Base-by-base conservation (phyloP, 306 rosid genomes). In the Bauhinia variegata region DNA sequence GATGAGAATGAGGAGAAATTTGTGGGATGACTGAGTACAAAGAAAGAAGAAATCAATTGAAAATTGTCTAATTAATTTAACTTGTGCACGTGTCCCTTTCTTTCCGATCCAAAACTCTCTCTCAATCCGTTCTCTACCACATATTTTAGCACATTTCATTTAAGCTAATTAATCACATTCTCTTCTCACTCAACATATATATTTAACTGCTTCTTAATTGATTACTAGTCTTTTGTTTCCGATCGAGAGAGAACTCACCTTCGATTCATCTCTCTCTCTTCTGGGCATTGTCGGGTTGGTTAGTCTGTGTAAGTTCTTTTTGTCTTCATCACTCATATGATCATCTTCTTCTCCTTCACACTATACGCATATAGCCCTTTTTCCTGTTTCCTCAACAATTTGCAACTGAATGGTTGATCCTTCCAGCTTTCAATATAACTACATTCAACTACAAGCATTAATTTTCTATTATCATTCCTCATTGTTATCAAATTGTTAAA, bases 71-170 rank as follows among this genome's bases (percentile, higher is more conserved):
- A 58, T 67, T 53, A 62, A 58, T 67, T 73, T 73, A 70, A 79
- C 80, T 63, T 68, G 54, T 32, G 31, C 5, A 49, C 38, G 58
- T 61, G 61, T 46, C 68, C 5, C 10, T 56, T 66, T 57, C 64
- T 43, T 61, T 36, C 33, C 11, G 33, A 1, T 47, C 48, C 63
- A 36, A 14, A 42, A 28, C 42, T 51, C 60, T 14, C 43, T 76
- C 65, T 70, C 61, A 17, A 69, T 39, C 39, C 44, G 53, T 63
- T 78, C 79, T 60, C 67, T 78, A 63, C 78, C 80, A 68, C 72
- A 50, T 60, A 54, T 39, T 28, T 73, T 58, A 2, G 14, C 60
- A 7, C 30, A 6, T n/a, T 60, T 54, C 30, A 74, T 69, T 55
- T 36, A 73, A 69, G 65, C 32, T 54, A 64, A 65, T 57, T 42